A percentile compares a stretch with the other conserved stretches of the same genome.
Evolutionary conservation across 2,329 filamentous ascomycete species (phyloP).

Genomic region (Paracoccidioides brasiliensis): DNA sequence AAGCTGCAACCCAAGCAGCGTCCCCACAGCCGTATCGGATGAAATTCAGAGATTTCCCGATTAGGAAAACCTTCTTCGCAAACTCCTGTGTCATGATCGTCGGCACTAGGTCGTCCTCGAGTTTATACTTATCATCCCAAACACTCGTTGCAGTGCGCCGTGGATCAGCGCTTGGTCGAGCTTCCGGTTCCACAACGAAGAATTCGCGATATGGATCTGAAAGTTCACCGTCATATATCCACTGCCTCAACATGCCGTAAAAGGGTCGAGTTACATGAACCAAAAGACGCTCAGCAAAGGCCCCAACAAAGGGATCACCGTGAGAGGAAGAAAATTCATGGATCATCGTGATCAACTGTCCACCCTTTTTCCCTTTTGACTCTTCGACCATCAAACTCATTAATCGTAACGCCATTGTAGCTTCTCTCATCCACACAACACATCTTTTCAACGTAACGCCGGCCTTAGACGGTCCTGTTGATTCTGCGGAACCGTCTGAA

Average conservation of each 20-base stretch:
- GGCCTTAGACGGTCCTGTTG: slow-evolving; percentile 63
- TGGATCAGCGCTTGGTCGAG: slow-evolving; percentile 37
- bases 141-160: slow-evolving; percentile 60
- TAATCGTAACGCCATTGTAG: slow-evolving; percentile 84
- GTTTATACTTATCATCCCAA: slow-evolving; percentile 94
- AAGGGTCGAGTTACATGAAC: slow-evolving; percentile 83
- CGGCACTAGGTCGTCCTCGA: slow-evolving; percentile 75
- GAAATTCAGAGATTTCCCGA: slow-evolving; percentile 96
- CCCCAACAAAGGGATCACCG: slow-evolving; percentile 85
- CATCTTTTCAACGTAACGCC: slow-evolving; percentile 91
- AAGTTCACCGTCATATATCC: slow-evolving; percentile 97
- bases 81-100: slow-evolving; percentile 89
- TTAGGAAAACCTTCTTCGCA: slow-evolving; percentile 90
- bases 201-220: slow-evolving; percentile 95
- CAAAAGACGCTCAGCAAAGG: slow-evolving; percentile 81
- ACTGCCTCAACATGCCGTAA: slow-evolving; percentile 87
- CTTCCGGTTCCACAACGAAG: slow-evolving; percentile 74
- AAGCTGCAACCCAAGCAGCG: slow-evolving; percentile 86
- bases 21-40: slow-evolving; percentile 93
- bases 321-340: slow-evolving; percentile 88
- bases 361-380: slow-evolving; percentile 66
- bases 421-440: slow-evolving; percentile 93
- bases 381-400: slow-evolving; percentile 94
- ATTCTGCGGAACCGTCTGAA: slow-evolving; percentile 36
- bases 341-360: slow-evolving; percentile 84